Percentiles rank a stretch among this genome's conserved stretches.
These are phyloP conservation scores for Pouteria glomerata DNA, from an alignment of 148 eudicot genomes.

Conservation along the genomic window DNA sequence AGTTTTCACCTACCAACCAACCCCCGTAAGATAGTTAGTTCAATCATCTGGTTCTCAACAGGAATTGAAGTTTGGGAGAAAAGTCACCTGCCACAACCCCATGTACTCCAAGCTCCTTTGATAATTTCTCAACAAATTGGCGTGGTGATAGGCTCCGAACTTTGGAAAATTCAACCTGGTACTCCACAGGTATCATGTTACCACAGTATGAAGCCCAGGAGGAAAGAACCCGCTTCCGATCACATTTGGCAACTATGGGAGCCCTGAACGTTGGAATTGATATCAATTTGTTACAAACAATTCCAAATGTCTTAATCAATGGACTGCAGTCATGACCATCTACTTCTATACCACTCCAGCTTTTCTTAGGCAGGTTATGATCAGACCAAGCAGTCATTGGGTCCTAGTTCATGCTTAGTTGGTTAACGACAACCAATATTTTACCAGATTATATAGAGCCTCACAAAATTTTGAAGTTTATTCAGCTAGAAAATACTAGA, in stretches of 20 bases:
- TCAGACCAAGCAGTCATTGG: neutral
- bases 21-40: constrained; percentile 1
- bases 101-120: constrained; percentile 68
- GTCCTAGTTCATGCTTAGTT: neutral
- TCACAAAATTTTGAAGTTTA: neutral
- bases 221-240: constrained; percentile 78
- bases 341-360: neutral
- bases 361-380: neutral
- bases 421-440: neutral
- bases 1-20: constrained; percentile 87
- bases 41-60: neutral
- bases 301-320: neutral
- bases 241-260: constrained; percentile 95
- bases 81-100: constrained; percentile 94
- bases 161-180: constrained; percentile 65
- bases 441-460: neutral
- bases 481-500: neutral
- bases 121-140: constrained; percentile 89
- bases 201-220: constrained; percentile 85
- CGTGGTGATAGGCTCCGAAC: constrained; percentile 75
- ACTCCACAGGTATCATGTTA: constrained; percentile 55
- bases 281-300: neutral
- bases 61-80: neutral
- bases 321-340: neutral
- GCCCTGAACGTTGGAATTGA: constrained; percentile 46